Conservation (phyloP, 2,329 filamentous ascomycete species). For the Colletotrichum scovillei region DNA sequence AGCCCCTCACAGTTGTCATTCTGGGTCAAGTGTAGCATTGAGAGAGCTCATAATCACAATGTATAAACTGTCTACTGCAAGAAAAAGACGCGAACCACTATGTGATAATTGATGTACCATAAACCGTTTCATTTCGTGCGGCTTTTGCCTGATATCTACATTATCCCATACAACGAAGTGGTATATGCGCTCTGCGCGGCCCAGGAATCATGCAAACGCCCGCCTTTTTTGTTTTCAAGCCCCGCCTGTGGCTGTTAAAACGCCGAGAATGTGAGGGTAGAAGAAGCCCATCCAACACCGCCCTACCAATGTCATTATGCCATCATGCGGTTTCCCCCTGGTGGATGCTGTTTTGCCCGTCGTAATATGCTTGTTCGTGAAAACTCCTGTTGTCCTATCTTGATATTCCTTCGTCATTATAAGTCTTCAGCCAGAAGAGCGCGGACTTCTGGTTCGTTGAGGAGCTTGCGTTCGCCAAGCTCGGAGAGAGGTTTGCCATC, state of each 20-base stretch:
- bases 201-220: conserved; percentile 15
- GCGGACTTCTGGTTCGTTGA: conserved; percentile 67
- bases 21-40: not conserved
- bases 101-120: not conserved
- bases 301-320: conserved; percentile 26
- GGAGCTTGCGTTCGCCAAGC: conserved; percentile 81
- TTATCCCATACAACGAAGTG: conserved; percentile 33
- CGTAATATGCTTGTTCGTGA: conserved; percentile 27
- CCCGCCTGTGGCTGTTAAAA: conserved; percentile 17
- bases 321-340: conserved; percentile 18
- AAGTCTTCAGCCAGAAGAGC: conserved; percentile 59
- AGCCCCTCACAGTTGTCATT: not conserved
- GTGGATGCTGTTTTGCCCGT: conserved; percentile 28
- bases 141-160: conserved; percentile 27
- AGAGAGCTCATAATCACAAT: not conserved
- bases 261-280: conserved; percentile 24
- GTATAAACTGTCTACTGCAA: not conserved
- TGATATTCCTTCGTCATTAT: conserved; percentile 17
- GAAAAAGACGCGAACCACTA: not conserved
- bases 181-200: conserved; percentile 31
- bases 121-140: conserved; percentile 5
- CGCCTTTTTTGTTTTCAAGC: conserved; percentile 16
- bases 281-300: conserved; percentile 21
- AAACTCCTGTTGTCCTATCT: conserved; percentile 21
- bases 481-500: conserved; percentile 84